Percentiles rank a stretch among this genome's conserved stretches.
These are phyloP conservation scores for Piloderma croceum DNA, from an alignment of 768 basidiomycete genomes.

Conservation along the genomic window DNA sequence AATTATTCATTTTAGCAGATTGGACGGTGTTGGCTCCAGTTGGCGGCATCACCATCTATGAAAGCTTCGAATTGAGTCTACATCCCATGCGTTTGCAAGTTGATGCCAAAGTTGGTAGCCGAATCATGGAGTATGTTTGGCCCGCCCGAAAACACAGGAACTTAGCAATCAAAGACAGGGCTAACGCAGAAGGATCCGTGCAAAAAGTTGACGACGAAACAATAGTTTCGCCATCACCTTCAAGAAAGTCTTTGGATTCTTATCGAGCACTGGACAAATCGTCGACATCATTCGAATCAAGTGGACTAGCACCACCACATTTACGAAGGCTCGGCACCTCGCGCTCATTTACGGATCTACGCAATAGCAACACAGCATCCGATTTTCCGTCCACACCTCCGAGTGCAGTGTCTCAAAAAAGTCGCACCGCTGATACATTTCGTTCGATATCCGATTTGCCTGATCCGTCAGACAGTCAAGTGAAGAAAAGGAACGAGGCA, in stretches of 20 bases:
- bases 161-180: constrained; percentile 18
- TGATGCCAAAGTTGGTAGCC: constrained; percentile 73
- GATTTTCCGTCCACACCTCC: constrained; percentile 19
- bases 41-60: constrained; percentile 88
- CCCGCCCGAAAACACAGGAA: constrained; percentile 56
- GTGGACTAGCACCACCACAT: constrained; percentile 25
- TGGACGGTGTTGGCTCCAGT: constrained; percentile 88
- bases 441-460: too few relatives aligned
- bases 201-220: too few relatives aligned
- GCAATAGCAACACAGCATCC: constrained; percentile 37
- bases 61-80: constrained; percentile 71
- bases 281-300: constrained; percentile 30
- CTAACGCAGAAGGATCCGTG: too few relatives aligned
- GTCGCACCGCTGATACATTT: too few relatives aligned
- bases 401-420: constrained; percentile 30
- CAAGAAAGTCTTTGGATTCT: constrained; percentile 6
- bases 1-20: constrained; percentile 67
- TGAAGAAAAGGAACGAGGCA: constrained; percentile 10
- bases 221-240: too few relatives aligned
- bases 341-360: constrained; percentile 67
- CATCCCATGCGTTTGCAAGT: constrained; percentile 86
- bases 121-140: constrained; percentile 88
- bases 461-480: constrained; percentile 6
- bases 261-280: not conserved
- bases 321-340: constrained; percentile 53